These are phyloP conservation scores for Forsythia suspensa DNA, from an alignment of 257 asterid species.

Conservation along the genomic window DNA sequence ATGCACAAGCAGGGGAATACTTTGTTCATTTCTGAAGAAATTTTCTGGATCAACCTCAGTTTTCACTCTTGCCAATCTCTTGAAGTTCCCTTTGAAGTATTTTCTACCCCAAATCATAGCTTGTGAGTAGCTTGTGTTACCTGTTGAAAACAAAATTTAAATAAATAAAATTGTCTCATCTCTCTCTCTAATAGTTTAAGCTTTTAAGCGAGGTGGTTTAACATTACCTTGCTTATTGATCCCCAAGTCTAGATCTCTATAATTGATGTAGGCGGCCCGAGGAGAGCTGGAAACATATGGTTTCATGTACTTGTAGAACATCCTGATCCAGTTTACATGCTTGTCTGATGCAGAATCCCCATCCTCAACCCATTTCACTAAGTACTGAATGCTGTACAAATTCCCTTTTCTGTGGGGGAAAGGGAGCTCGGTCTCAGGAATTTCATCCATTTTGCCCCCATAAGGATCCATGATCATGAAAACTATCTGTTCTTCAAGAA, in stretches of 20 bases:
- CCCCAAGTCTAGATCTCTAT: constrained; percentile 67
- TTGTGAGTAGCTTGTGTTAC: constrained; percentile 31
- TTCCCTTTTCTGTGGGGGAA: constrained; percentile 65
- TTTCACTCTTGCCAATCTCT: constrained; percentile 46
- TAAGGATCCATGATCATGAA: constrained; percentile 53
- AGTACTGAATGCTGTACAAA: constrained; percentile 49
- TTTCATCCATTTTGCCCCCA: constrained; percentile 55
- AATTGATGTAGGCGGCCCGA: constrained; percentile 56
- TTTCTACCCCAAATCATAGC: constrained; percentile 50
- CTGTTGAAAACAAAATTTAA: background rate
- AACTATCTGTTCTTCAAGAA: constrained; percentile 27
- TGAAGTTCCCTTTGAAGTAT: constrained; percentile 51
- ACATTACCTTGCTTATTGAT: constrained; percentile 10
- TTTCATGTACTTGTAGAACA: constrained; percentile 43
- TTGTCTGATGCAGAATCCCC: constrained; percentile 17
- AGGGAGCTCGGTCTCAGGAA: constrained; percentile 35
- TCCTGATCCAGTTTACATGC: constrained; percentile 43
- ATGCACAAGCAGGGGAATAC: constrained; percentile 37
- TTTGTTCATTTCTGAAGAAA: constrained; percentile 59
- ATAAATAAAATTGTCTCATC: no score
- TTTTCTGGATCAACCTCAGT: constrained; percentile 49
- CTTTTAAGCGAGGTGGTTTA: no score
- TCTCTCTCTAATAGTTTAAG: background rate
- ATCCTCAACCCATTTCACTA: constrained; percentile 44
- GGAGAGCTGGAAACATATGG: constrained; percentile 48